These are phyloP conservation scores for Phytophthora lateralis DNA, from an alignment of 352 stramenopile genomes.

Conservation along the genomic window DNA sequence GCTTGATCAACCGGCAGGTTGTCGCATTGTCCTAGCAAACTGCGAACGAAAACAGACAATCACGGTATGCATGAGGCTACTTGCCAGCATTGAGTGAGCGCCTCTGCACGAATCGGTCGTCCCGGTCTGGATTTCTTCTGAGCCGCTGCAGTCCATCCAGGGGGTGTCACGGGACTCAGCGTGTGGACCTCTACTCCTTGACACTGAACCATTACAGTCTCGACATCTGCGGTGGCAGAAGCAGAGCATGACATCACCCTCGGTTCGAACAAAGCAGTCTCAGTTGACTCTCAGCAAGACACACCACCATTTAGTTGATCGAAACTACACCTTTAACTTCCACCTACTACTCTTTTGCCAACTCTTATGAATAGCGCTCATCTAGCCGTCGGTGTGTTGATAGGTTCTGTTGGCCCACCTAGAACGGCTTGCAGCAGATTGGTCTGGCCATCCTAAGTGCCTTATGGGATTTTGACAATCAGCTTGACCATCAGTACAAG, in stretches of 20 bases:
- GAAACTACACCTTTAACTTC: not conserved
- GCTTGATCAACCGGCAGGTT: too few relatives aligned
- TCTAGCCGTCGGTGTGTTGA: too few relatives aligned
- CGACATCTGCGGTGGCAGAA: not conserved
- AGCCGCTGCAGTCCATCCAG: not conserved
- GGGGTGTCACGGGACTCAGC: not conserved
- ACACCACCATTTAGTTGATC: not conserved
- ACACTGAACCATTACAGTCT: not conserved
- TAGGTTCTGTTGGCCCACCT: too few relatives aligned
- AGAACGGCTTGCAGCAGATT: too few relatives aligned
- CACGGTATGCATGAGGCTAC: too few relatives aligned
- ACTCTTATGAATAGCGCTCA: not conserved
- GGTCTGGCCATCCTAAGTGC: too few relatives aligned
- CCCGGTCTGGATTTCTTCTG: constrained; percentile 1
- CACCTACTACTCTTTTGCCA: not conserved
- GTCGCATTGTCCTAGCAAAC: too few relatives aligned
- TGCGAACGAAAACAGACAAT: not conserved
- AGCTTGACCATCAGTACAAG: too few relatives aligned
- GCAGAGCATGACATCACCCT: not conserved
- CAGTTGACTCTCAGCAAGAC: not conserved
- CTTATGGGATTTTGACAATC: too few relatives aligned
- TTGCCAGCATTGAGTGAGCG: too few relatives aligned
- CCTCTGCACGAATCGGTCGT: not conserved
- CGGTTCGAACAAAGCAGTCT: not conserved
- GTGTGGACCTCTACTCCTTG: not conserved